phyloP scores from a whole-genome alignment of 2,329 filamentous ascomycete genomes.

The Nannizziopsis barbatae region DNA sequence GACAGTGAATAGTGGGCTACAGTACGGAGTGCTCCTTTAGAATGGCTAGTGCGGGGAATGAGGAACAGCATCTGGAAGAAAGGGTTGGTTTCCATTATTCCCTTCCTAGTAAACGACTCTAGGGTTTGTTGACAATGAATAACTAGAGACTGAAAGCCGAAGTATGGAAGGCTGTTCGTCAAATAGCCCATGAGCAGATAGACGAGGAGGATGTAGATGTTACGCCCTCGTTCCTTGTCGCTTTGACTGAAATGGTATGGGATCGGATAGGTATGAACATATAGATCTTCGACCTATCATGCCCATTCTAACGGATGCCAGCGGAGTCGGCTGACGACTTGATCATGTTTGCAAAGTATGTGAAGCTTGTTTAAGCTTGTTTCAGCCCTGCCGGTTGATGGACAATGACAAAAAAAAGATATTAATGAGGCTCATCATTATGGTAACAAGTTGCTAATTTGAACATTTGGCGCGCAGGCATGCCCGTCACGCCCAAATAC shows the following conservation, averaged over 20 bases:
- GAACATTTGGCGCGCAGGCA: constrained; percentile 45
- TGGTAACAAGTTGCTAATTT: neutral
- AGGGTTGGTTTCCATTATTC: neutral
- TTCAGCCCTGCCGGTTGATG: too few relatives aligned
- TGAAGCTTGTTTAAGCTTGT: too few relatives aligned
- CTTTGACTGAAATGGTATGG: constrained; percentile 77
- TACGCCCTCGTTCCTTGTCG: constrained; percentile 81
- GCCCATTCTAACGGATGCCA: neutral
- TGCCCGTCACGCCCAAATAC: constrained; percentile 68
- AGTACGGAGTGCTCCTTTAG: neutral
- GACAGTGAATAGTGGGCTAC: too few relatives aligned
- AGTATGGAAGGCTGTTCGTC: constrained; percentile 72
- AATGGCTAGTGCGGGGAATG: neutral
- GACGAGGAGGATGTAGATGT: constrained; percentile 66
- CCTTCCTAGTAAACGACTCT: neutral
- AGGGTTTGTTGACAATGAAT: neutral
- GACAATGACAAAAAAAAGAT: neutral
- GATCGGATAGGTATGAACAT: constrained; percentile 65
- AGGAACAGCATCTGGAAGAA: constrained; percentile 5
- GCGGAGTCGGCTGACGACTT: constrained; percentile 25
- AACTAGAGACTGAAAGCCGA: constrained; percentile 67
- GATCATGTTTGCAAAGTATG: constrained; percentile 50
- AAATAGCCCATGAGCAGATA: constrained; percentile 79
- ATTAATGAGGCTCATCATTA: neutral
- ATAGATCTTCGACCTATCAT: neutral